These are phyloP conservation scores for Lyophyllum atratum DNA, from an alignment of 768 basidiomycete species.

Conservation along the genomic window DNA sequence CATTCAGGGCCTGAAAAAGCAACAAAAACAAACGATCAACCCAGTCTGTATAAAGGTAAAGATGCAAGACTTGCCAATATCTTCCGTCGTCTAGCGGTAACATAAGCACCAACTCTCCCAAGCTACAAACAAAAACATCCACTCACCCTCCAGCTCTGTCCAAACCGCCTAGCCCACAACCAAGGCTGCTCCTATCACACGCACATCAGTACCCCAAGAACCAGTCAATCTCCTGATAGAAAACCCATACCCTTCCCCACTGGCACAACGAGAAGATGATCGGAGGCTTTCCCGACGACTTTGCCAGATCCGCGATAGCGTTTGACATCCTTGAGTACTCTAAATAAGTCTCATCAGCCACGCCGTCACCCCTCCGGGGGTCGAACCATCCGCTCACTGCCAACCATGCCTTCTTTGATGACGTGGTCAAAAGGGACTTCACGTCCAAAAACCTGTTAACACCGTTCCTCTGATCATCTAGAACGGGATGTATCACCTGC, in stretches of 20 bases:
- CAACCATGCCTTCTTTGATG: slow-evolving; percentile 55
- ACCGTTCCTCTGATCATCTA: neutral
- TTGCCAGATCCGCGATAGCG: slow-evolving; percentile 53
- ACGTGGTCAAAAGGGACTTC: slow-evolving; percentile 60
- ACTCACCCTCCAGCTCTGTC: slow-evolving; percentile 71
- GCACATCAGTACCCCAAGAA: neutral
- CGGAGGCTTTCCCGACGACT: slow-evolving; percentile 46
- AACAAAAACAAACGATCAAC: too few species aligned
- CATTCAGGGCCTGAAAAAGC: slow-evolving; percentile 37
- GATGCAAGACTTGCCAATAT: slow-evolving; percentile 43
- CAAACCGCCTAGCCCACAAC: slow-evolving; percentile 43
- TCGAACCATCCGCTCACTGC: slow-evolving; percentile 38
- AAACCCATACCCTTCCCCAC: slow-evolving; percentile 62
- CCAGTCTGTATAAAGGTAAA: too few species aligned
- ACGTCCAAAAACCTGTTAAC: neutral
- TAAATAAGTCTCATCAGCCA: neutral
- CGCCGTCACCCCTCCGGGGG: neutral
- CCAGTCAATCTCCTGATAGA: neutral
- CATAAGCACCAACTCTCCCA: neutral
- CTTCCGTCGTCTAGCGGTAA: slow-evolving; percentile 48
- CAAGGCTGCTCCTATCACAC: slow-evolving; percentile 53
- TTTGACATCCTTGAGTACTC: slow-evolving; percentile 61
- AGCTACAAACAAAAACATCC: neutral
- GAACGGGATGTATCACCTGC: slow-evolving; percentile 36
- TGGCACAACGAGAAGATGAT: slow-evolving; percentile 64